Evolutionary conservation across 352 stramenopile species (phyloP).

Genomic region (Phytopythium vexans): DNA sequence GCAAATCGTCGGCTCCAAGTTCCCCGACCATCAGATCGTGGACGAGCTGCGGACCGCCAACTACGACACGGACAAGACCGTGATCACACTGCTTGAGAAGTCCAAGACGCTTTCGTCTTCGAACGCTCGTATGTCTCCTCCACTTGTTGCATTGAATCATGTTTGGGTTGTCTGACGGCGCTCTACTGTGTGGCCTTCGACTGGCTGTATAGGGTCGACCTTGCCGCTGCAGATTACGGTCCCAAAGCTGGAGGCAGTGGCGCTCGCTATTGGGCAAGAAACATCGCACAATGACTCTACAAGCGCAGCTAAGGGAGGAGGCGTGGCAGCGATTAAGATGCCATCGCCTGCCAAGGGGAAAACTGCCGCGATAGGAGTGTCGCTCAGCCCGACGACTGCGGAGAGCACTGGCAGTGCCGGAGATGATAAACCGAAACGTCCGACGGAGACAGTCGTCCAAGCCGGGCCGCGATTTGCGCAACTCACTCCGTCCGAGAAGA

Average conservation of each 20-base stretch:
- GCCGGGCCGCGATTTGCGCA: slow-evolving; percentile 12
- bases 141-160: background rate
- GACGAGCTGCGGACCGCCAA: slow-evolving; percentile 68
- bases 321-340: slow-evolving; percentile 25
- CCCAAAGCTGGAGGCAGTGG: slow-evolving; percentile 57
- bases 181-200: background rate
- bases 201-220: slow-evolving; percentile 13
- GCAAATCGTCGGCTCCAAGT: slow-evolving; percentile 43
- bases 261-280: slow-evolving; percentile 42
- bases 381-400: slow-evolving; percentile 2
- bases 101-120: slow-evolving; percentile 39
- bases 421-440: slow-evolving; percentile 5
- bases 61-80: slow-evolving; percentile 76
- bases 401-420: background rate
- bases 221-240: slow-evolving; percentile 68
- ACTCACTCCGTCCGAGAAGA: slow-evolving; percentile 57
- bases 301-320: background rate
- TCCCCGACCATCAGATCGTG: slow-evolving; percentile 55
- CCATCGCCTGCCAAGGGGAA: slow-evolving; percentile 41
- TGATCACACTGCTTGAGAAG: slow-evolving; percentile 72
- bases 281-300: slow-evolving; percentile 7
- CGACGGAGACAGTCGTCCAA: background rate
- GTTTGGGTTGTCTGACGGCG: too few species aligned
- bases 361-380: slow-evolving; percentile 39
- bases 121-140: slow-evolving; percentile 9